These are phyloP conservation scores for Cryphonectria radicalis DNA, from an alignment of 2,329 filamentous ascomycete genomes.

Conservation along the genomic window DNA sequence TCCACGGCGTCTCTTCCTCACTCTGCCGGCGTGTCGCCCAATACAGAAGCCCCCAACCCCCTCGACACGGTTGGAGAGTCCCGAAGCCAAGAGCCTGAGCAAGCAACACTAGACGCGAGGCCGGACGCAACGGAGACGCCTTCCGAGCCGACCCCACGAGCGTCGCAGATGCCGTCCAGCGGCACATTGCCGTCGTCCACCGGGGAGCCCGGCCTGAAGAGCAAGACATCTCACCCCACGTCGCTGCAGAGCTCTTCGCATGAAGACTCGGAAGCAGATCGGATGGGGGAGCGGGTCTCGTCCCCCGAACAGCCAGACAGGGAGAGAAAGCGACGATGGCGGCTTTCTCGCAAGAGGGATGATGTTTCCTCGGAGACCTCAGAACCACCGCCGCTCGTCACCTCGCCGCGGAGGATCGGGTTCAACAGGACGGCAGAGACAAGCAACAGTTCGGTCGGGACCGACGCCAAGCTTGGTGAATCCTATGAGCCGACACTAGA, in stretches of 20 bases:
- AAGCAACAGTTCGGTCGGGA: conserved; percentile 71
- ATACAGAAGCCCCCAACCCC: conserved; percentile 50
- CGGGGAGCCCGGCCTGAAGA: conserved; percentile 58
- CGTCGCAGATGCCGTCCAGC: conserved; percentile 50
- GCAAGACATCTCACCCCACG: conserved; percentile 73
- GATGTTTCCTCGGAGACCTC: conserved; percentile 50
- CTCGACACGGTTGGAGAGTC: conserved; percentile 43
- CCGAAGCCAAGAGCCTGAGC: conserved; percentile 18
- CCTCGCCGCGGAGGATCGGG: conserved; percentile 54
- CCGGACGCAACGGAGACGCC: conserved; percentile 38
- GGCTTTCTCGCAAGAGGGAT: conserved; percentile 71
- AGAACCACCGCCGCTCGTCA: conserved; percentile 41
- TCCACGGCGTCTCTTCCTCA: conserved; percentile 75
- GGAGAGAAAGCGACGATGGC: conserved; percentile 72
- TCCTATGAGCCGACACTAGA: conserved; percentile 53
- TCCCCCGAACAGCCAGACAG: conserved; percentile 57
- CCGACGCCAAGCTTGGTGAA: conserved; percentile 58
- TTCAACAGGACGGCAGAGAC: conserved; percentile 66
- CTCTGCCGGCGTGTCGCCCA: conserved; percentile 52
- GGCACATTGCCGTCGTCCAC: conserved; percentile 48
- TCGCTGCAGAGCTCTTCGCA: conserved; percentile 80
- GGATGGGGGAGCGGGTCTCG: conserved; percentile 61
- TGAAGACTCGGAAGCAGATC: conserved; percentile 80
- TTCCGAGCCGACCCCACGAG: conserved; percentile 52
- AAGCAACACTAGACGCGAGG: conserved; percentile 30